Conservation (phyloP, 2,329 filamentous ascomycete species). For the Trematosphaeria pertusa region DNA sequence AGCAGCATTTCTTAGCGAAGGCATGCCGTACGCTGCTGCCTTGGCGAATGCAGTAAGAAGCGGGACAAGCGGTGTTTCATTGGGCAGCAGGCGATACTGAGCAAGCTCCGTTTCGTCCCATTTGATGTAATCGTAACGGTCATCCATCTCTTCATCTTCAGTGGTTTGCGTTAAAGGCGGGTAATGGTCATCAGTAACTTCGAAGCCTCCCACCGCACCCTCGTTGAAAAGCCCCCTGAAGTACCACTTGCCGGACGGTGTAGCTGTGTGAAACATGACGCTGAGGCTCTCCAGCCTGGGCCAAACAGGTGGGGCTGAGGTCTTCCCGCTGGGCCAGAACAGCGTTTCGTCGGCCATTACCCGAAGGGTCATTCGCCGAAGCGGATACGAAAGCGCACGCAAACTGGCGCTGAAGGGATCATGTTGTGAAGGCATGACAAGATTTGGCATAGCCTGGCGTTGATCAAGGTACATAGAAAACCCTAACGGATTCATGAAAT, state of each 20-base stretch:
- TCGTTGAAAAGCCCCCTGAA: constrained; percentile 22
- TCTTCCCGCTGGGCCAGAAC: constrained; percentile 19
- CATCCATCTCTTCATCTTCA: too few relatives aligned
- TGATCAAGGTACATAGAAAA: constrained; percentile 10
- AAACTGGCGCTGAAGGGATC: constrained; percentile 27
- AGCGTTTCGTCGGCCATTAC: constrained; percentile 19
- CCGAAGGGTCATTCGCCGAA: constrained; percentile 14
- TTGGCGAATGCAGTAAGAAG: constrained; percentile 16
- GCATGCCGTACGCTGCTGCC: constrained; percentile 16
- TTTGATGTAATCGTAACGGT: too few relatives aligned
- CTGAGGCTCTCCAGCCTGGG: constrained; percentile 24
- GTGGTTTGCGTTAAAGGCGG: too few relatives aligned
- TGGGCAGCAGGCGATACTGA: constrained; percentile 13
- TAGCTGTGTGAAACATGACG: constrained; percentile 19
- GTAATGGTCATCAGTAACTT: too few relatives aligned
- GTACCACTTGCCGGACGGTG: constrained; percentile 24
- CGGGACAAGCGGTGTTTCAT: constrained; percentile 8
- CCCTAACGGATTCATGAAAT: constrained; percentile 8
- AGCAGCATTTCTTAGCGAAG: constrained; percentile 6
- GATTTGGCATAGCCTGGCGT: constrained; percentile 9
- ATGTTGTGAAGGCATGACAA: constrained; percentile 13
- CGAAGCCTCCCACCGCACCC: too few relatives aligned
- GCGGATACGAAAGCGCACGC: constrained; percentile 19
- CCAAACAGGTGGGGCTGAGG: constrained; percentile 12
- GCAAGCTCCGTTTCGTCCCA: too few relatives aligned